Evolutionary conservation across 352 stramenopile genomes (phyloP).

Genomic region (Saprolegnia diclina): DNA sequence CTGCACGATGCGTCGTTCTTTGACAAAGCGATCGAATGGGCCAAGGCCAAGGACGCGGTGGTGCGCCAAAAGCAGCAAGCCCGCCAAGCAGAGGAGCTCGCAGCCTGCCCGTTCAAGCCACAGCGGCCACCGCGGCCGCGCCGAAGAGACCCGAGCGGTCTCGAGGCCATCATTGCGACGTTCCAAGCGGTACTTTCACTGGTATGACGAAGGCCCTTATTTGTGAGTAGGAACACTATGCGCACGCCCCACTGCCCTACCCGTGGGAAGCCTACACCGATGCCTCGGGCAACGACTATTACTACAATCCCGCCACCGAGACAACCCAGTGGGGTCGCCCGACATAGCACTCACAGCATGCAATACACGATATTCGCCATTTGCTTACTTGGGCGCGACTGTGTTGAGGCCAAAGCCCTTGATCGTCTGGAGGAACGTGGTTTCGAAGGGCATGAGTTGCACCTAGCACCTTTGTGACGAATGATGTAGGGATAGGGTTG

Average conservation of each 20-base stretch:
- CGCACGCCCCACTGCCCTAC: constrained; percentile 2
- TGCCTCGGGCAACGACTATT: constrained; percentile 29
- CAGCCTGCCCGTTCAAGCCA: constrained; percentile 19
- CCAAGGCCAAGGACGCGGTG: neutral
- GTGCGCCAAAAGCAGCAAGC: constrained; percentile 10
- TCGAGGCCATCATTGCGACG: neutral
- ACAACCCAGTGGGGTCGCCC: constrained; percentile 24
- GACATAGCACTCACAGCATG: constrained; percentile 1
- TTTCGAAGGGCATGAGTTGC: constrained; percentile 33
- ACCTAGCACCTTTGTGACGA: constrained; percentile 3
- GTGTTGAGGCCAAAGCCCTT: constrained; percentile 33
- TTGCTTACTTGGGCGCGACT: constrained; percentile 15
- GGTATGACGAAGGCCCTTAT: neutral
- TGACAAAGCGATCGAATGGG: constrained; percentile 22
- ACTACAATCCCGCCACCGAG: constrained; percentile 28
- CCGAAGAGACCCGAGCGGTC: neutral
- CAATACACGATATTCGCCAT: neutral
- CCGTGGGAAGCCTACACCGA: constrained; percentile 27
- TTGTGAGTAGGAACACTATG: neutral
- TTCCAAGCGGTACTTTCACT: constrained; percentile 15
- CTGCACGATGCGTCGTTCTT: constrained; percentile 10
- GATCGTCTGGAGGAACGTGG: constrained; percentile 32
- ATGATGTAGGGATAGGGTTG: neutral
- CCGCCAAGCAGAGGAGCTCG: neutral
- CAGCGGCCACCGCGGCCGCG: neutral